Evolutionary conservation across 371 early-diverging fungal genomes (phyloP), one percentile per base, ranked within the genome.

Genomic region (Lichtheimia corymbifera): DNA sequence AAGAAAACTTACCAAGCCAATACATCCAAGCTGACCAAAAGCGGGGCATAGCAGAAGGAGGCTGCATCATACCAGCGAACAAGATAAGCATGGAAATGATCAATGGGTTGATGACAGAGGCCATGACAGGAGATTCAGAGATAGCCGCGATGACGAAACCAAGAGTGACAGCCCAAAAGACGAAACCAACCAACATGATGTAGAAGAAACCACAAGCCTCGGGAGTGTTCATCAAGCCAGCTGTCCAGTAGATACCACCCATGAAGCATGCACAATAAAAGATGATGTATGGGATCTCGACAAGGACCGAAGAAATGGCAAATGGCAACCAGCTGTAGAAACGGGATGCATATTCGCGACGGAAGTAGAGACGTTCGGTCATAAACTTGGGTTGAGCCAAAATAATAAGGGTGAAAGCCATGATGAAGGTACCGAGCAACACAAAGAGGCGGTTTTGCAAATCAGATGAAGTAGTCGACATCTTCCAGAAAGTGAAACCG

Each of bases 1-100:
- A 86, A 12, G 72, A 62, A 5, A 5, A 50, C 62, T 53, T 61
- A 64, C 85, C 85, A 20, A 91, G 53, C 83, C 86, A 88, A 70
- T 91, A 92, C 83, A 94, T 86, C 91, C 91, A 91, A 0, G 76
- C 61, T 12, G 83, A 70, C 91, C 91, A 93, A 74, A 94, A 91
- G 24, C 63, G 47, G 18, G 92, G 91, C 88, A 93, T 90, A 1
- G 76, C 61, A 9, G 52, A n/a, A 35, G 83, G 79, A 9, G 89
- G 84, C 50, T 90, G 86, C 70, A 91, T 82, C 43, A 91, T 75
- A 76, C 92, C 92, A 44, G 85, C 83, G 73, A 90, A 90, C 59
- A 92, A 66, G 60, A 85, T 82, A 63, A 91, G 75, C 50, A 89
- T 76, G 1, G 89, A 81, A 35, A 88, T 83, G 54, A 90, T 80